phyloP scores from a whole-genome alignment of 345 rosid genomes.

The Corchorus capsularis region DNA sequence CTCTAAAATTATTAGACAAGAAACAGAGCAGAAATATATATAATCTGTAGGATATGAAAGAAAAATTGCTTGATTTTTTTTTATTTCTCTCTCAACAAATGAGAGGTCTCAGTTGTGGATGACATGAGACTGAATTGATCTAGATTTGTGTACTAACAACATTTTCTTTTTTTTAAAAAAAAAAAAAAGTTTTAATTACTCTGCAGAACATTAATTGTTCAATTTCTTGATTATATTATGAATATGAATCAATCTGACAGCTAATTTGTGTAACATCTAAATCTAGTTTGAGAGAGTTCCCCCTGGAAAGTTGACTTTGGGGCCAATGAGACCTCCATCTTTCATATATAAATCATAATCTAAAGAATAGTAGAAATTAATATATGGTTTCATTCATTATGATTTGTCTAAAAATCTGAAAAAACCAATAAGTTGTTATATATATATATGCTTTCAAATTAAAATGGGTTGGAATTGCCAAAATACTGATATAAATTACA shows the following conservation, averaged over 20 bases:
- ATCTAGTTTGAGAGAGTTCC: not conserved
- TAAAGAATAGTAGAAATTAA: not conserved
- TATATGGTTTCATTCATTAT: not conserved
- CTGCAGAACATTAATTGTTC: not conserved
- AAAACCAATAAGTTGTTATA: not conserved
- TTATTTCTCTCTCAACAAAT: no score
- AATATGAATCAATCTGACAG: not conserved
- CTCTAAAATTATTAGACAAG: not conserved
- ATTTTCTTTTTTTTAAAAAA: no score
- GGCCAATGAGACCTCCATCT: not conserved
- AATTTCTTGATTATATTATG: not conserved
- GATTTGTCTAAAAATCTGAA: not conserved
- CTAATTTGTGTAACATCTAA: conserved; percentile 2
- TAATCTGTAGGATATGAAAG: not conserved
- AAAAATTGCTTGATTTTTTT: no score
- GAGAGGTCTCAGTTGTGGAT: not conserved
- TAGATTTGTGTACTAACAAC: not conserved
- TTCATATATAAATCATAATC: not conserved
- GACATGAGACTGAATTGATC: not conserved
- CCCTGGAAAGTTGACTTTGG: not conserved
- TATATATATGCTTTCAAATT: not conserved
- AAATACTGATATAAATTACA: not conserved
- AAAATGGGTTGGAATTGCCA: not conserved
- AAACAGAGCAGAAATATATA: not conserved
- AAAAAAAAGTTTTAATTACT: not conserved